Base-by-base conservation (phyloP, 2,329 filamentous ascomycete species). In the Alternaria triticina region DNA sequence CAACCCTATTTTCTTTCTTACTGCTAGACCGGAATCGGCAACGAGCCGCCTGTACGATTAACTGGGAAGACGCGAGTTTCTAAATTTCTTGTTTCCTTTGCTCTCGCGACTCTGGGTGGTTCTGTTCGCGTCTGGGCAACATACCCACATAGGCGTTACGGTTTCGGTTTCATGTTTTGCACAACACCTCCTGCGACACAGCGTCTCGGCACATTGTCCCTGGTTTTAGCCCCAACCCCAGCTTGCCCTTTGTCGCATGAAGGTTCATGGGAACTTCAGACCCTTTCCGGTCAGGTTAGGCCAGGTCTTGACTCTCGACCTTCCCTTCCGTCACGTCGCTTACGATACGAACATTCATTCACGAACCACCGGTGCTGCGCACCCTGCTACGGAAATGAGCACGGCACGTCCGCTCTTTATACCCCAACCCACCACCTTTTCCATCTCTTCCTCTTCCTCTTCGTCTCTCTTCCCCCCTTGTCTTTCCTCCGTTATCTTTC, bases 1-100 rank as follows among this genome's bases (percentile, higher is more conserved):
- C 10, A 11, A 27, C 11, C 25, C 13, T 45, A 22, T 46, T 50
- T 62, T 50, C 56, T 51, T 60, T 59, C 44, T 51, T 51, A 45
- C 13, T 27, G 23, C 61, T 55, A 60, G 57, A 62, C 61, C 57
- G 45, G 47, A 46, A 54, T 54, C 25, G 47, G 59, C 54, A 47
- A 61, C 51, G 51, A 70, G 70, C 64, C 70, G 59, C 63, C 36
- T 74, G 71, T 73, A 74, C 58, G 52, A 70, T 68, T 66, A 54
- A 33, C 33, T 43, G 51, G 51, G 45, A 36, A 52, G 51, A 45
- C 47, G 23, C 59, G 50, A n/a, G 52, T 54, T 40, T 45, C 52
- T 43, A 46, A 12, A 43, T 57, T 54, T 54, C 44, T 57, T 36
- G 27, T 47, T 25, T 23, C 36, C 22, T 36, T 52, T 61, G 43